Evolutionary conservation across 78 protist genomes (phyloP).

Genomic region (Planoprotostelium fungivorum): DNA sequence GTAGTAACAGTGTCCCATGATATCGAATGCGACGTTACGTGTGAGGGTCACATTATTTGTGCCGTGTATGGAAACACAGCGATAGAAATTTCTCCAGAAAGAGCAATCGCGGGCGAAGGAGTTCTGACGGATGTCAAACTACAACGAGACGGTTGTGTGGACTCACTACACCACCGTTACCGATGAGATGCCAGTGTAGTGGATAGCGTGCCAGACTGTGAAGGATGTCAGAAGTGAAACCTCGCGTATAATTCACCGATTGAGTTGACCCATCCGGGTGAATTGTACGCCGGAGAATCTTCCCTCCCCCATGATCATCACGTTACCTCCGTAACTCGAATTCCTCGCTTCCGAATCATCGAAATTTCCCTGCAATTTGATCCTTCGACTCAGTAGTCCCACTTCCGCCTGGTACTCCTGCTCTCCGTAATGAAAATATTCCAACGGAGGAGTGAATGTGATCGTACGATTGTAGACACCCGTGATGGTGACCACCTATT

Average conservation of each 20-base stretch:
- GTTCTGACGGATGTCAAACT: constrained; percentile 29
- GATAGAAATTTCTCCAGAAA: constrained; percentile 11
- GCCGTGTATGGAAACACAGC: constrained; percentile 69
- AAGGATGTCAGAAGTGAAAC: too few relatives aligned
- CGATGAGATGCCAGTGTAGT: constrained; percentile 55
- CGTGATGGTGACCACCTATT: not conserved
- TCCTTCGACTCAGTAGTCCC: constrained; percentile 41
- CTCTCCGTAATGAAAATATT: constrained; percentile 43
- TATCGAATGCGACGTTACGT: constrained; percentile 58
- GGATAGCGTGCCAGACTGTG: constrained; percentile 55
- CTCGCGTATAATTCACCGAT: not conserved
- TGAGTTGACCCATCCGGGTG: constrained; percentile 63
- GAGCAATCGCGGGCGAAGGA: constrained; percentile 47
- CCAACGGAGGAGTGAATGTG: constrained; percentile 21
- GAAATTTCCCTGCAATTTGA: constrained; percentile 32
- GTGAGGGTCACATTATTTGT: constrained; percentile 18
- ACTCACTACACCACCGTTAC: not conserved
- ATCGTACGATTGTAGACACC: constrained; percentile 21
- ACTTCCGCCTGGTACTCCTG: constrained; percentile 75
- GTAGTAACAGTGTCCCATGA: constrained; percentile 63
- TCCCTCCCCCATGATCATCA: constrained; percentile 31
- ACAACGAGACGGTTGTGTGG: constrained; percentile 6
- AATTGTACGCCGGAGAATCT: constrained; percentile 46
- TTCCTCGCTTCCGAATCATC: not conserved
- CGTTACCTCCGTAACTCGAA: constrained; percentile 37